A percentile compares a stretch with the other conserved stretches of the same genome.
Conservation (phyloP, 116 monocot genomes). For the Iris pallida region DNA sequence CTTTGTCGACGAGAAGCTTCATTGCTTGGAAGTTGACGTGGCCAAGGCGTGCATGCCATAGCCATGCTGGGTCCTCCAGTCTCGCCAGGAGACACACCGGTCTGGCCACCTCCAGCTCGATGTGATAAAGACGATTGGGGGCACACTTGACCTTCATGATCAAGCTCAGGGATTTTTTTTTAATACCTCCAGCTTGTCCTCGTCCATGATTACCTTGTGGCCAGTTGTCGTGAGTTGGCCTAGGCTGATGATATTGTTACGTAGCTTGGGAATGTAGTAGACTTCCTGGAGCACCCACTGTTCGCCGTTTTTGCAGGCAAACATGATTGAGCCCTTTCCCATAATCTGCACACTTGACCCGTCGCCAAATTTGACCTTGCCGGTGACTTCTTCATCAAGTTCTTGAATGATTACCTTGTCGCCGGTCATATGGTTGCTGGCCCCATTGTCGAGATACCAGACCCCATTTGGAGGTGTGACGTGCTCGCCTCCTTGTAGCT, state of each 20-base stretch:
- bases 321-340: constrained; percentile 4
- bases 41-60: constrained; percentile 16
- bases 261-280: constrained; percentile 1
- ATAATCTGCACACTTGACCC: too few species aligned
- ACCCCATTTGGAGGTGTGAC: too few species aligned
- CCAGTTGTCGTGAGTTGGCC: neutral
- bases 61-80: constrained; percentile 10
- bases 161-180: neutral
- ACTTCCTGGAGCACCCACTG: neutral
- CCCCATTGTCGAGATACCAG: neutral
- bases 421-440: constrained; percentile 5
- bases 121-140: constrained; percentile 1
- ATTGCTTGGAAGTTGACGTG: constrained; percentile 18
- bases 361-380: neutral
- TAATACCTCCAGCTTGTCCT: neutral
- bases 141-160: constrained; percentile 10
- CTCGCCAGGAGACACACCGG: constrained; percentile 1
- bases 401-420: neutral
- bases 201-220: neutral
- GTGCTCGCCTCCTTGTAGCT: neutral
- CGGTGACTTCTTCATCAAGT: neutral
- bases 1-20: constrained; percentile 9
- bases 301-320: neutral
- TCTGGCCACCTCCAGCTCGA: neutral
- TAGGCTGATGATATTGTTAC: constrained; percentile 6